These are phyloP conservation scores for Dothiorella sarmentorum DNA, from an alignment of 2,329 filamentous ascomycete genomes.

Conservation along the genomic window DNA sequence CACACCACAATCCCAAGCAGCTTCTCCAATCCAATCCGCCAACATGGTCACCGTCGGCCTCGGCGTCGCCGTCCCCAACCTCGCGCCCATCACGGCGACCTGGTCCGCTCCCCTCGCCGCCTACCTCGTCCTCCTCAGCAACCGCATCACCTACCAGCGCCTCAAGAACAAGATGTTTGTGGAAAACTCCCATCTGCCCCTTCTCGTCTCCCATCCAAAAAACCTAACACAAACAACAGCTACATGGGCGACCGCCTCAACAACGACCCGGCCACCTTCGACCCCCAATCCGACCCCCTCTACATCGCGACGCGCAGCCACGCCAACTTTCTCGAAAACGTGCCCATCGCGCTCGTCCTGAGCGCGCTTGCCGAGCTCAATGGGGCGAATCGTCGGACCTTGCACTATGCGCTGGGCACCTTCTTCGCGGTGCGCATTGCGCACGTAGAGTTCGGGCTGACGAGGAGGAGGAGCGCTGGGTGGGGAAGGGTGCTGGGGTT, in stretches of 20 bases:
- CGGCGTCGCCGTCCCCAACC: constrained; percentile 30
- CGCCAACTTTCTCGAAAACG: constrained; percentile 45
- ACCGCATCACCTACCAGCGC: constrained; percentile 37
- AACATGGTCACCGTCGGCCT: constrained; percentile 29
- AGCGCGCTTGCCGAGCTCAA: constrained; percentile 45
- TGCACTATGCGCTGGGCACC: constrained; percentile 38
- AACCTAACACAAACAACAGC: constrained; percentile 19
- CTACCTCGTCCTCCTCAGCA: constrained; percentile 42
- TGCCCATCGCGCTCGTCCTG: constrained; percentile 39
- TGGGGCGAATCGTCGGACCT: constrained; percentile 37
- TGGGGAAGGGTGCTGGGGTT: constrained; percentile 29
- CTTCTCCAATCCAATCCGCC: not conserved
- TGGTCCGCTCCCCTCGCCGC: constrained; percentile 41
- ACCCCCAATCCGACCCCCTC: constrained; percentile 23
- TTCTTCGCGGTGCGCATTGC: constrained; percentile 39
- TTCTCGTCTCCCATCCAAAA: not conserved
- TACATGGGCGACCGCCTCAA: constrained; percentile 27
- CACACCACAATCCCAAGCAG: not conserved
- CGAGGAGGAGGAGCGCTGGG: constrained; percentile 22
- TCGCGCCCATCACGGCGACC: constrained; percentile 38
- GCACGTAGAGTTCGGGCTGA: constrained; percentile 41
- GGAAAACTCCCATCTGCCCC: constrained; percentile 19
- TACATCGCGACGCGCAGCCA: constrained; percentile 38
- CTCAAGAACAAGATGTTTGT: constrained; percentile 30
- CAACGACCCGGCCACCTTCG: not conserved